phyloP scores from a whole-genome alignment of 148 eudicot genomes.

The Amaranthus palmeri region DNA sequence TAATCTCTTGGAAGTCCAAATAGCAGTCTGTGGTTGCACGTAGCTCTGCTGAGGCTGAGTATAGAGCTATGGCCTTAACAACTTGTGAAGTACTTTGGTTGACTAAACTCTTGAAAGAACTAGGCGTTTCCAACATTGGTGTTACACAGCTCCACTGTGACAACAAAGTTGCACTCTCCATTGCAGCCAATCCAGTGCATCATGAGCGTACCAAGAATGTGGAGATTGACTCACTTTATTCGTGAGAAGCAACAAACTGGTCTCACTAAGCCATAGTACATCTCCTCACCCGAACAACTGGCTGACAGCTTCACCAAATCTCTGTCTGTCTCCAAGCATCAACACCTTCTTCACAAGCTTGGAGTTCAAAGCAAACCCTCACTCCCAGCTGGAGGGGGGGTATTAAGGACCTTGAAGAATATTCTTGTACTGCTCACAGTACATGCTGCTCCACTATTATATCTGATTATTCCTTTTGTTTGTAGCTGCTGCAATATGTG shows the following conservation, averaged over 20 bases:
- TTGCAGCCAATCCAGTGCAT: not conserved
- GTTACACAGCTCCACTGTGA: not conserved
- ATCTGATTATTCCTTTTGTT: too few relatives aligned
- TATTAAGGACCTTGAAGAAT: too few relatives aligned
- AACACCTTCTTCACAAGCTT: not conserved
- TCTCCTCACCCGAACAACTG: not conserved
- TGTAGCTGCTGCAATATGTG: too few relatives aligned
- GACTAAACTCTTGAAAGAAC: not conserved
- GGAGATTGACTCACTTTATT: not conserved
- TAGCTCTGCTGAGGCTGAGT: not conserved
- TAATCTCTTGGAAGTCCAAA: too few relatives aligned
- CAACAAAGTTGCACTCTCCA: not conserved
- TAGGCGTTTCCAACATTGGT: not conserved
- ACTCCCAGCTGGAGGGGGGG: not conserved
- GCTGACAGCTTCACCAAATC: not conserved
- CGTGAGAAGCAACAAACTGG: not conserved
- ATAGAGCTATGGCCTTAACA: not conserved
- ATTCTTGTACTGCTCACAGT: too few relatives aligned
- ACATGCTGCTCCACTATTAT: too few relatives aligned
- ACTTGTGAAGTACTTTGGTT: not conserved
- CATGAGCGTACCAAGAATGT: not conserved
- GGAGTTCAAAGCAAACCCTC: not conserved
- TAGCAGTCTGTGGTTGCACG: too few relatives aligned
- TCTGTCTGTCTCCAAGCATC: not conserved
- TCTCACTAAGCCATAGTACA: not conserved